Percentiles rank a stretch among this genome's conserved stretches.
Evolutionary conservation across 768 basidiomycete species (phyloP).

Genomic region (Pilatotrama ljubarskyi): DNA sequence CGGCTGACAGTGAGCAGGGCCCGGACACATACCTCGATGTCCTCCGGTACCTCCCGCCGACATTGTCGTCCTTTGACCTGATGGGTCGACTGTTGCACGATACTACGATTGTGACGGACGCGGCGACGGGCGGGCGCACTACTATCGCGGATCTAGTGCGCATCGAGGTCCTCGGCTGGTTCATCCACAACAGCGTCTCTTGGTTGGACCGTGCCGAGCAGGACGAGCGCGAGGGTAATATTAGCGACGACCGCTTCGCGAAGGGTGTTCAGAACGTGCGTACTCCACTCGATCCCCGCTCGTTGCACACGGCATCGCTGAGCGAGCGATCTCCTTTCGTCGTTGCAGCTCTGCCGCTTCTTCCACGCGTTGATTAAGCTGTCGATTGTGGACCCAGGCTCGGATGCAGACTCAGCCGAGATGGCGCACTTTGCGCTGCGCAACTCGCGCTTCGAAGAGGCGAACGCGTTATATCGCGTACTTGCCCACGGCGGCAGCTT

Average conservation of each 20-base stretch:
- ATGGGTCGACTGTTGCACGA: conserved; percentile 70
- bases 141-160: conserved; percentile 67
- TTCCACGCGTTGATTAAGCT: conserved; percentile 70
- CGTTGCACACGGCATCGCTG: conserved; percentile 8
- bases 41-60: conserved; percentile 66
- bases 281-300: background rate
- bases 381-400: conserved; percentile 59
- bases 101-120: conserved; percentile 46
- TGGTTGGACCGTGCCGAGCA: conserved; percentile 72
- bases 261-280: conserved; percentile 73
- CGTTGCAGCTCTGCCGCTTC: conserved; percentile 69
- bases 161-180: conserved; percentile 65
- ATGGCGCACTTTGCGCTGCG: conserved; percentile 77
- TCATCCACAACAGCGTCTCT: conserved; percentile 67
- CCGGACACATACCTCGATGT: conserved; percentile 61
- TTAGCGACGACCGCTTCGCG: conserved; percentile 72
- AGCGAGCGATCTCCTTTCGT: background rate
- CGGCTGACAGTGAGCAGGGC: conserved; percentile 32
- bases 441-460: conserved; percentile 74
- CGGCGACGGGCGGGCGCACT: conserved; percentile 45
- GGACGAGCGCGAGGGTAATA: conserved; percentile 65
- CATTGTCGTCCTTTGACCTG: conserved; percentile 71
- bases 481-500: conserved; percentile 50
- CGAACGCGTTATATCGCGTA: conserved; percentile 67
- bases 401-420: conserved; percentile 67